Conservation (phyloP, 2,329 filamentous ascomycete genomes). For the Curvularia verruculosa region DNA sequence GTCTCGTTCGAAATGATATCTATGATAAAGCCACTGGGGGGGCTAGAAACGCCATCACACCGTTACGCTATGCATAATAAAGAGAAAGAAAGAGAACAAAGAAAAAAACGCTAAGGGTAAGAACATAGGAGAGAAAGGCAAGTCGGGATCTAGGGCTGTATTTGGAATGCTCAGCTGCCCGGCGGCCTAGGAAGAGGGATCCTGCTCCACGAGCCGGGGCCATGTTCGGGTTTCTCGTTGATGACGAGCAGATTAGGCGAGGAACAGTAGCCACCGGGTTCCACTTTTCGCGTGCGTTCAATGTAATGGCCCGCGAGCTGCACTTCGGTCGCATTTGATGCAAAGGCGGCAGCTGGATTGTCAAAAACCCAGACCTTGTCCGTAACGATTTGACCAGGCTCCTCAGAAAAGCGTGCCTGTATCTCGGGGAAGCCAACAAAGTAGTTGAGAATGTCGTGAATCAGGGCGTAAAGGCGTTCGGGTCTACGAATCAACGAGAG, state of each 20-base stretch:
- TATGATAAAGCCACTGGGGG: constrained; percentile 1
- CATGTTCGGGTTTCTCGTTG: constrained; percentile 43
- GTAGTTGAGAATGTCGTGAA: constrained; percentile 65
- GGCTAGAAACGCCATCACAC: constrained; percentile 5
- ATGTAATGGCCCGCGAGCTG: constrained; percentile 38
- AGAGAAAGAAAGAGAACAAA: no score
- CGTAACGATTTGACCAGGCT: constrained; percentile 61
- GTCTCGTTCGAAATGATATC: not conserved
- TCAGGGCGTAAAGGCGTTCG: constrained; percentile 67
- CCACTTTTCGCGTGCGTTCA: constrained; percentile 53
- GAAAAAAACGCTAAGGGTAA: constrained; percentile 7
- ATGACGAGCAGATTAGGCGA: constrained; percentile 60
- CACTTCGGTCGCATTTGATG: constrained; percentile 30
- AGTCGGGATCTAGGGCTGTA: constrained; percentile 2
- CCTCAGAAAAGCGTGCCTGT: constrained; percentile 67
- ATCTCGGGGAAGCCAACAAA: constrained; percentile 62
- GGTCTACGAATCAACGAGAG: constrained; percentile 66
- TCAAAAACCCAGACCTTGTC: constrained; percentile 60
- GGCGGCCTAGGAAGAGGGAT: constrained; percentile 36
- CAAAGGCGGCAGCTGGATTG: constrained; percentile 33
- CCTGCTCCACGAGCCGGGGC: constrained; percentile 42
- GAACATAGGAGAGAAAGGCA: constrained; percentile 18
- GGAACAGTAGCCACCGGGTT: constrained; percentile 63
- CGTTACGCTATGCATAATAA: constrained; percentile 17
- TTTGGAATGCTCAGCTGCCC: constrained; percentile 10